Evolutionary conservation across 495 filamentous ascomycete species (phyloP).

Genomic region (Aspergillus baeticus): DNA sequence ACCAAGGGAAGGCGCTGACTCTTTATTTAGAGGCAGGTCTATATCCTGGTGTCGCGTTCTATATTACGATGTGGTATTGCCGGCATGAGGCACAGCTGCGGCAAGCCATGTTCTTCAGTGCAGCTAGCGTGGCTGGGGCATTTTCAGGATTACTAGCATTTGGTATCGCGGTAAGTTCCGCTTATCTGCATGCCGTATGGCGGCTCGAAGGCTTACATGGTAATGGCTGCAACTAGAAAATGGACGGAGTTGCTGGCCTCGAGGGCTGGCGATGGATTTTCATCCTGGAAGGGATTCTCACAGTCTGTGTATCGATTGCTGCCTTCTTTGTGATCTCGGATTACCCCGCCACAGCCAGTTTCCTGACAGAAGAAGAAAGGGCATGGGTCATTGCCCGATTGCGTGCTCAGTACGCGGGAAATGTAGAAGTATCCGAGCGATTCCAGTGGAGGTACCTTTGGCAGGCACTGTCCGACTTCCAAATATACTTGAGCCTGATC

Average conservation of each 20-base stretch:
- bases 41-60: slow-evolving; percentile 72
- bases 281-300: slow-evolving; percentile 64
- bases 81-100: slow-evolving; percentile 64
- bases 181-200: neutral
- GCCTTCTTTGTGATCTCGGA: slow-evolving; percentile 63
- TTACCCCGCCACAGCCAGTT: slow-evolving; percentile 60
- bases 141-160: slow-evolving; percentile 70
- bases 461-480: slow-evolving; percentile 68
- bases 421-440: slow-evolving; percentile 45
- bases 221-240: too few species aligned
- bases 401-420: slow-evolving; percentile 17
- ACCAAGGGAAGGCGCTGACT: too few species aligned
- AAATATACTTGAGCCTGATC: slow-evolving; percentile 66
- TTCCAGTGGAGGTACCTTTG: slow-evolving; percentile 62
- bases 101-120: slow-evolving; percentile 69
- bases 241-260: slow-evolving; percentile 62
- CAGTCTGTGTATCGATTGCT: slow-evolving; percentile 56
- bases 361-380: slow-evolving; percentile 49
- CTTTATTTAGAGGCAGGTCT: slow-evolving; percentile 43
- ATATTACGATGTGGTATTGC: slow-evolving; percentile 74
- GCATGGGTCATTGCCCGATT: slow-evolving; percentile 44
- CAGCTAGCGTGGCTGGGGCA: slow-evolving; percentile 64
- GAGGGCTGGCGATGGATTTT: slow-evolving; percentile 78
- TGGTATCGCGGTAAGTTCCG: slow-evolving; percentile 48
- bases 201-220: neutral